These are phyloP conservation scores for Cucurbita pepo DNA, from an alignment of 306 rosid species.

Conservation along the genomic window DNA sequence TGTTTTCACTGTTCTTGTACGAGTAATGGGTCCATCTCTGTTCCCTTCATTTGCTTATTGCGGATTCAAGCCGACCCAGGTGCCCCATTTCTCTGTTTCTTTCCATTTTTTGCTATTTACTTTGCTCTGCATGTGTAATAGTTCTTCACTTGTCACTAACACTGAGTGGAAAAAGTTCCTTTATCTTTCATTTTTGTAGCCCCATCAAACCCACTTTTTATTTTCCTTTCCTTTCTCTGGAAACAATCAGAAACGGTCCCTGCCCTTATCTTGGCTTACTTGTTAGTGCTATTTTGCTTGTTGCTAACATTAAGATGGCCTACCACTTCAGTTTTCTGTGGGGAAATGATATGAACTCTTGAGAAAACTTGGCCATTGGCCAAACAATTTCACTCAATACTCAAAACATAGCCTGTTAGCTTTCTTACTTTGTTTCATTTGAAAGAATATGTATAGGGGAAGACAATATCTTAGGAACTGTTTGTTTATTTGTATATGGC, in stretches of 20 bases:
- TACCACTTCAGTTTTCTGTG: neutral
- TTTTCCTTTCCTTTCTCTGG: neutral
- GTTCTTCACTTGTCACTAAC: neutral
- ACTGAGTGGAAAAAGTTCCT: neutral
- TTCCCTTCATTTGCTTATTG: neutral
- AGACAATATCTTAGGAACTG: neutral
- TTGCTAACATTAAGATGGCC: neutral
- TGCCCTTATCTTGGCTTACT: neutral
- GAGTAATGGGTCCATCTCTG: neutral
- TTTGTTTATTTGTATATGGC: neutral
- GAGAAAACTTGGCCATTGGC: neutral
- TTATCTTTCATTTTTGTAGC: neutral
- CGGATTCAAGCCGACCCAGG: constrained; percentile 1
- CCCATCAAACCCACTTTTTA: neutral
- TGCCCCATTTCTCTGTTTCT: neutral
- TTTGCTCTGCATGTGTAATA: neutral
- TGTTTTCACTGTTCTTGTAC: neutral
- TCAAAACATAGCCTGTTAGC: neutral
- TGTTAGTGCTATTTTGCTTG: neutral
- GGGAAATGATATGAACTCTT: neutral
- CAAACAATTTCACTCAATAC: neutral
- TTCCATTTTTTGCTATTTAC: neutral
- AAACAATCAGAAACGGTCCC: constrained; percentile 7
- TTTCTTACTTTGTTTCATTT: neutral
- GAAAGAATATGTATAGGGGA: no score